Base-by-base conservation (phyloP, 768 basidiomycete species). In the Rhodotorula kratochvilovae region DNA sequence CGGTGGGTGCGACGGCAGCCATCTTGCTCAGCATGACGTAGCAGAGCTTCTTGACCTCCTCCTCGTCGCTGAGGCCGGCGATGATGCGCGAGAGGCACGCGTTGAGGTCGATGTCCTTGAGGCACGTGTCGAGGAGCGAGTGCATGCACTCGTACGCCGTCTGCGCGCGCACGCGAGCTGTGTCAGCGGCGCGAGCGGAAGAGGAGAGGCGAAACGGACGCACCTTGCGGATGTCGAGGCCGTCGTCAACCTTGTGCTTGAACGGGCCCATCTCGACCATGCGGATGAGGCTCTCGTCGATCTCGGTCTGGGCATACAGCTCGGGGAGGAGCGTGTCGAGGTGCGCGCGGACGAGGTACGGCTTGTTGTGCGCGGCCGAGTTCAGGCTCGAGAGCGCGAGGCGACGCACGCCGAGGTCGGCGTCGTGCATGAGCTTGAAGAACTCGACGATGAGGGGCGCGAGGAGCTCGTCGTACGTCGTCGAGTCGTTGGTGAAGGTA, bases 101-200 rank as follows among this genome's bases (percentile, higher is more conserved):
- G 72, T 90, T 87, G 29, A 96, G 83, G 78, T 96, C 94, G 59
- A 99, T 85, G 79, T 89, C 90, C 68, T 85, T 83, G 67, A 97
- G 84, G 79, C 92, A 97, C 4, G 92, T 97, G 76, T 95, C 92
- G 68, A 96, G 86, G 76, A 98, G 81, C 29, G 93, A 96, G 79
- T 96, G 94, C 84, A 97, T 91, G 2, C 93, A 92, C 81, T 99
- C 96, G 81, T 91, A 98, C 4, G 96, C 95, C 0, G 91, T 94
- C 84, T 51, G n/a, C n/a, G n/a, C n/a, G n/a, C n/a, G n/a, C n/a
- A n/a, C n/a, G n/a, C n/a, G n/a, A n/a, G n/a, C n/a, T n/a, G n/a
- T n/a, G n/a, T n/a, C n/a, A n/a, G n/a, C n/a, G n/a, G n/a, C n/a
- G n/a, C n/a, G n/a, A n/a, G n/a, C n/a, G n/a, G 27, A 73, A 46